These are phyloP conservation scores for Fagus sylvatica DNA, from an alignment of 306 rosid species.

Conservation along the genomic window DNA sequence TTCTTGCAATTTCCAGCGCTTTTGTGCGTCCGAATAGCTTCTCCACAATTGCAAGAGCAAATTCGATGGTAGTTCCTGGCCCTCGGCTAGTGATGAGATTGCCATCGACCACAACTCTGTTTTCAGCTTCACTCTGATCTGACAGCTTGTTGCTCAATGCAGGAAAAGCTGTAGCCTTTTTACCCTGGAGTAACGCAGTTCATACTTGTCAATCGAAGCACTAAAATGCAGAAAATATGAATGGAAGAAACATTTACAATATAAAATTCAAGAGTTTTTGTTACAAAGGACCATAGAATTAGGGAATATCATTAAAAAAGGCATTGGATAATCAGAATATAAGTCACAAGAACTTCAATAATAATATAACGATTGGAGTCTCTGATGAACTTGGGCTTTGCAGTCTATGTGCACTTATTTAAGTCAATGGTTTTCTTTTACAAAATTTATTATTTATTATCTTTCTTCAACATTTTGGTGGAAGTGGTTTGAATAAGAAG, in stretches of 20 bases:
- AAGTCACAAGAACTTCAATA: neutral
- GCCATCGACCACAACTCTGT: conserved; percentile 81
- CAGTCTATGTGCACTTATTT: neutral
- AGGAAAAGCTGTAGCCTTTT: conserved; percentile 86
- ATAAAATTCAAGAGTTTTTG: no score
- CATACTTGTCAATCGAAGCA: neutral
- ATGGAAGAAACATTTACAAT: neutral
- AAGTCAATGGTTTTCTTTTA: neutral
- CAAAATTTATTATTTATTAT: neutral
- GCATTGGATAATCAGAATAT: neutral
- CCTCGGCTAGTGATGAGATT: conserved; percentile 89
- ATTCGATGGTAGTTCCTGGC: conserved; percentile 83
- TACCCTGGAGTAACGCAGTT: conserved; percentile 48
- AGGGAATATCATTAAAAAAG: neutral
- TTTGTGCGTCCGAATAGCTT: conserved; percentile 64
- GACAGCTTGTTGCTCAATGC: conserved; percentile 64
- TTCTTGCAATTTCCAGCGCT: conserved; percentile 60
- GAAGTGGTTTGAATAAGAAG: neutral
- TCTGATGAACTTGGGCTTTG: neutral
- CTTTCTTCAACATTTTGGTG: neutral
- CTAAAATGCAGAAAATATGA: neutral
- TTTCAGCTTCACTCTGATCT: conserved; percentile 70
- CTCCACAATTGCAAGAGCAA: conserved; percentile 76
- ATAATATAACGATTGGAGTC: neutral
- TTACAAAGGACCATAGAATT: no score